Evolutionary conservation across 75 land plant genomes (phyloP), one percentile per base, ranked within the genome.

Genomic region (Picea glauca): DNA sequence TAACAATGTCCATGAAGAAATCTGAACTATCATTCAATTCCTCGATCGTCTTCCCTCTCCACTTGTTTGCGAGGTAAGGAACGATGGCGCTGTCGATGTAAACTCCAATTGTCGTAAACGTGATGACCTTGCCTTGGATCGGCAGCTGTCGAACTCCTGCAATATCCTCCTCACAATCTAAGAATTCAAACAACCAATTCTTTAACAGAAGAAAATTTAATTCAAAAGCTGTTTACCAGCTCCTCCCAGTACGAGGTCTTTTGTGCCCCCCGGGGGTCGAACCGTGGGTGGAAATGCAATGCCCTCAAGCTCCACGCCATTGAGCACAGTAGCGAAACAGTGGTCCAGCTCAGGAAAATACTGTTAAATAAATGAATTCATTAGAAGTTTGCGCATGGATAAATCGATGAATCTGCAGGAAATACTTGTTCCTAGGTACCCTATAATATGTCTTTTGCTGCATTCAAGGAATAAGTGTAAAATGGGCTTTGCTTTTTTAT

Each of bases 81-180:
- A 50, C 12, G 12, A 92, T 88, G n/a, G 35, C 61, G 17, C 43
- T 84, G 65, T 88, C 92, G 17, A 92, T 50, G 78, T 92, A 92
- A n/a, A 92, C 80, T 0, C 91, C 94, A 77, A 92, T 92, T 30
- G 91, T 80, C 58, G 94, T 92, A 83, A 92, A 87, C 72, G 81
- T 86, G 12, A 84, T 63, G 81, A 87, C 84, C 77, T 81, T 85
- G 13, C 94, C 94, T 32, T 82, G 58, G 30, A 92, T 92, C 75
- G 83, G 83, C 78, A 92, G 43, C 6, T 90, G 92, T 74, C 94
- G 82, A 60, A 73, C 82, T 26, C 89, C 91, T 87, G 67, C 62
- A 62, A 40, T 5, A 40, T 40, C 43, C 43, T 9, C 11, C 56
- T 50, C 56, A 50, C 9, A 50, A 50, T 9, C 56, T 50, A 50